Conservation (phyloP, 495 filamentous ascomycete genomes). For the Amniculicola lignicola region DNA sequence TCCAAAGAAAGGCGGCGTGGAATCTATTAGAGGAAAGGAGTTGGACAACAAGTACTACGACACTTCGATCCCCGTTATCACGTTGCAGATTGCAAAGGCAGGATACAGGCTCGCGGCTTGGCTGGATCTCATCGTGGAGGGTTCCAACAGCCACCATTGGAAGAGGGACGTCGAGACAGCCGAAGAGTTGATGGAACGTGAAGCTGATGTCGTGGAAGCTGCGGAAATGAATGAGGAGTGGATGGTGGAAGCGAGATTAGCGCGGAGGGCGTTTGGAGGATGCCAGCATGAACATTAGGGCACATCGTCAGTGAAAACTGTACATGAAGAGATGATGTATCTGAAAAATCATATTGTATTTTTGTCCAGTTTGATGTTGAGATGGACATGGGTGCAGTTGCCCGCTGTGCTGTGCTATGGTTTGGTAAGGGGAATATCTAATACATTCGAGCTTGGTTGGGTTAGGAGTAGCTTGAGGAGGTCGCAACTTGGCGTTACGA, state of each 20-base stretch:
- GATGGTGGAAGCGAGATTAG: constrained; percentile 25
- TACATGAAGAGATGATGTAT: too few relatives aligned
- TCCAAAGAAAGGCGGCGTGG: constrained; percentile 53
- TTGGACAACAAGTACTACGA: constrained; percentile 62
- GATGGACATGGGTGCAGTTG: too few relatives aligned
- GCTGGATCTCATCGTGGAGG: constrained; percentile 36
- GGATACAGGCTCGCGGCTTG: constrained; percentile 38
- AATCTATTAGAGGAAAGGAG: constrained; percentile 57
- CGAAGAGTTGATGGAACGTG: background rate
- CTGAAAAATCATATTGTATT: too few relatives aligned
- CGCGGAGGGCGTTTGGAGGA: constrained; percentile 24
- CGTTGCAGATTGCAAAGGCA: constrained; percentile 66
- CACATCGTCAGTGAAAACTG: too few relatives aligned
- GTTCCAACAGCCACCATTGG: too few relatives aligned
- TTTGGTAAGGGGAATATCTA: too few relatives aligned
- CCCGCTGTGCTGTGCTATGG: too few relatives aligned
- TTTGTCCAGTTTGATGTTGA: too few relatives aligned
- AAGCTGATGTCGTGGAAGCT: constrained; percentile 1
- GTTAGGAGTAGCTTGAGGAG: too few relatives aligned
- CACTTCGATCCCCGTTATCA: constrained; percentile 58
- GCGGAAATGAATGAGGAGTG: constrained; percentile 8
- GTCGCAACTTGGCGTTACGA: too few relatives aligned
- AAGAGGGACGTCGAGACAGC: background rate
- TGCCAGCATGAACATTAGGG: too few relatives aligned
- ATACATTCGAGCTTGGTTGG: too few relatives aligned